Evolutionary conservation across 2,329 filamentous ascomycete genomes (phyloP).

Genomic region (Cordyceps militaris): DNA sequence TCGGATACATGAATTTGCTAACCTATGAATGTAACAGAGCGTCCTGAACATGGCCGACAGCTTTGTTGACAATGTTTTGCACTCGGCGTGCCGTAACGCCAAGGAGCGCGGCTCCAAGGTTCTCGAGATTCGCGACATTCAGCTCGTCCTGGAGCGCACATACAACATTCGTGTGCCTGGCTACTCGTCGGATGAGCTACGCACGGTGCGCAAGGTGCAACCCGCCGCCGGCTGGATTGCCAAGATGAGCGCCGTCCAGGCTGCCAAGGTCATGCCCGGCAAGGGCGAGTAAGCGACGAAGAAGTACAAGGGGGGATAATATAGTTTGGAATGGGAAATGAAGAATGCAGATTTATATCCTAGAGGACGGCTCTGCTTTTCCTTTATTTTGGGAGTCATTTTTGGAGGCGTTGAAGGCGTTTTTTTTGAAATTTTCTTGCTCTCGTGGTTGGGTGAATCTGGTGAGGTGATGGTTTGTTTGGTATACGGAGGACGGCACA

Average conservation of each 20-base stretch:
- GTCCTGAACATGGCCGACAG: conserved; percentile 86
- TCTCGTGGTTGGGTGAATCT: too few relatives aligned
- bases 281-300: conserved; percentile 40
- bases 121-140: conserved; percentile 81
- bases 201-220: conserved; percentile 88
- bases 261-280: conserved; percentile 72
- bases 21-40: conserved; percentile 47
- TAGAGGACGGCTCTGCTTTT: neutral
- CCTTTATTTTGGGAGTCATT: neutral
- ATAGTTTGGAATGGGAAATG: neutral
- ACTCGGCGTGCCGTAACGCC: conserved; percentile 79
- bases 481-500: too few relatives aligned
- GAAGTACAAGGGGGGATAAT: neutral
- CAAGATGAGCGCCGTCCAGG: conserved; percentile 96
- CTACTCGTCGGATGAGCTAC: conserved; percentile 87
- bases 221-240: conserved; percentile 84
- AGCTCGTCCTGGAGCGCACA: conserved; percentile 73
- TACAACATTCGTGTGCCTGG: conserved; percentile 92
- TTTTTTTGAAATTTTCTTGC: neutral
- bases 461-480: too few relatives aligned
- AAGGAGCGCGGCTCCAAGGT: conserved; percentile 88
- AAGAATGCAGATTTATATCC: neutral
- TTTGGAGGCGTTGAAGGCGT: neutral
- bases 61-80: conserved; percentile 87
- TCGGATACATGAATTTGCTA: too few relatives aligned